A percentile compares a stretch with the other conserved stretches of the same genome.
Evolutionary conservation across 2,329 filamentous ascomycete species (phyloP).

Genomic region (Aspergillus sp.): DNA sequence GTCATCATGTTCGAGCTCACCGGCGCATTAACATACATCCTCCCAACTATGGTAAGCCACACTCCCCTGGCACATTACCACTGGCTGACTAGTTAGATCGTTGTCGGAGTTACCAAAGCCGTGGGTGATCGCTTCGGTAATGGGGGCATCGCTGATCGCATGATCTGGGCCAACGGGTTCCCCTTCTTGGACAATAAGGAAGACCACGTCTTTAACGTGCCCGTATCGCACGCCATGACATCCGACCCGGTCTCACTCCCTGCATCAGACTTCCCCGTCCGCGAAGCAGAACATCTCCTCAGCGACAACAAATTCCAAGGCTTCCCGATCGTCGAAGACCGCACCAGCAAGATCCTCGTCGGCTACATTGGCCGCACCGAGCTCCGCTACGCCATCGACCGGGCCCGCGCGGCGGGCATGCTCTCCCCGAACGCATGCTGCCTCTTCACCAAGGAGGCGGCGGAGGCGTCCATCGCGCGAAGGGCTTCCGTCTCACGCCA

Average conservation of each 20-base stretch:
- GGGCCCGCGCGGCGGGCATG: constrained; percentile 66
- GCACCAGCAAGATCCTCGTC: constrained; percentile 66
- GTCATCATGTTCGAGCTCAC: constrained; percentile 99
- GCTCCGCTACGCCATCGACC: constrained; percentile 83
- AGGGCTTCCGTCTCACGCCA: constrained; percentile 24
- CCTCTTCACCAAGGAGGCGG: constrained; percentile 62
- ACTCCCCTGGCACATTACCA: neutral
- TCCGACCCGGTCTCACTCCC: constrained; percentile 71
- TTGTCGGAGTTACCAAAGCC: constrained; percentile 93
- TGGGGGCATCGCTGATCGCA: constrained; percentile 92
- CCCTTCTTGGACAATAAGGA: constrained; percentile 97
- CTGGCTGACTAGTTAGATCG: constrained; percentile 58
- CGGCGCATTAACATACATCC: constrained; percentile 92
- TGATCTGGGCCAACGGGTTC: constrained; percentile 99
- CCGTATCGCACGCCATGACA: constrained; percentile 88
- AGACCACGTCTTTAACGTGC: constrained; percentile 92
- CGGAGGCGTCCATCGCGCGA: constrained; percentile 32
- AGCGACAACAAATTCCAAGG: constrained; percentile 81
- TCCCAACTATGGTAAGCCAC: constrained; percentile 77
- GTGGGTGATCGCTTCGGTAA: constrained; percentile 90
- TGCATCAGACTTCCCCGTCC: constrained; percentile 68
- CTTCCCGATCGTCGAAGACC: constrained; percentile 84
- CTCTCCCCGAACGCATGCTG: constrained; percentile 69
- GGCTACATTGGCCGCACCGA: constrained; percentile 94
- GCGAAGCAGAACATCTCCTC: constrained; percentile 73